Base-by-base conservation (phyloP, 306 rosid genomes). In the Malus orientalis region DNA sequence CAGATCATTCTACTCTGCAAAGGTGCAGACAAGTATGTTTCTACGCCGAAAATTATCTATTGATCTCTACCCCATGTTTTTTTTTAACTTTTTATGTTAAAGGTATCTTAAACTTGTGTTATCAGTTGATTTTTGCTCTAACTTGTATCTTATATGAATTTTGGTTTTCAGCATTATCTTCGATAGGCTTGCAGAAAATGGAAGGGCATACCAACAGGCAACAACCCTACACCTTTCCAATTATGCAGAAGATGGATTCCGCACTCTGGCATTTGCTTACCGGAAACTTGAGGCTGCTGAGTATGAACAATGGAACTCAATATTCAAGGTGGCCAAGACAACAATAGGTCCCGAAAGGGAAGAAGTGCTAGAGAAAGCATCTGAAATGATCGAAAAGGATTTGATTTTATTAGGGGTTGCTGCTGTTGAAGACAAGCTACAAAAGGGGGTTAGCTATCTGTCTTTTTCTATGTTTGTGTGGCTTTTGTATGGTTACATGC, bases 341-440 rank as follows among this genome's bases (percentile, higher is more conserved):
- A 53, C 78, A 54, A 59, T 83, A 23, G 71, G 62, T 74, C 75
- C 78, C 55, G 69, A 79, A 45, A 75, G 83, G 11, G 83, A 74
- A 1, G 77, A 19, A 59, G 45, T 38, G 8, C 36, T 83, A 12
- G 82, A 65, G 16, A 19, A 47, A 32, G 76, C 83, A 45, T 70
- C 86, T 62, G 86, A 79, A 55, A n/a, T 23, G 62, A 83, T 83
- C 49, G 86, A 83, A 75, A 83, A 67, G 8, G 55, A 79, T 27
- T 57, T 83, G 38, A 71, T 32, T 36, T 49, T 83, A 30, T 22
- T 83, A 33, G 86, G 86, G 40, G 81, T 66, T 29, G 74, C 71
- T 25, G 86, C 86, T 1, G 68, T 82, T 55, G 86, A 82, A 70
- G 86, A 82, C 82, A 82, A 82, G 69, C 57, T 82, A 57, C 86